Percentiles rank a stretch among this genome's conserved stretches.
phyloP scores from a whole-genome alignment of 345 rosid genomes.

The Euphorbia peplus region DNA sequence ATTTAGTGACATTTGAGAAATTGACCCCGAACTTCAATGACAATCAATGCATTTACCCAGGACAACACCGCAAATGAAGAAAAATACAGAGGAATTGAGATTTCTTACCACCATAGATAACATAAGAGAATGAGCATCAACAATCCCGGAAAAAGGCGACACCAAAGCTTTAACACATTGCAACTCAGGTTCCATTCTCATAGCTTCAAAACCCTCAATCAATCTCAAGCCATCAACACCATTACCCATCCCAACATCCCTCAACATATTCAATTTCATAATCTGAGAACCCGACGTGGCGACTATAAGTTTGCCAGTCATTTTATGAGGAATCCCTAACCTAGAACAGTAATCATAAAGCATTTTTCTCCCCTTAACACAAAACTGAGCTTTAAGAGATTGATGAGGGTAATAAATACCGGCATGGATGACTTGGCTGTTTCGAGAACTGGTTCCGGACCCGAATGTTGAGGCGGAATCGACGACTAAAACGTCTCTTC shows the following conservation, averaged over 20 bases:
- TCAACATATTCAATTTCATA: conserved; percentile 52
- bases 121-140: conserved; percentile 83
- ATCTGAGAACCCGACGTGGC: conserved; percentile 62
- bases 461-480: conserved; percentile 86
- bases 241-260: conserved; percentile 53
- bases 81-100: neutral
- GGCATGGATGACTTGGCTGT: conserved; percentile 91
- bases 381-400: conserved; percentile 73
- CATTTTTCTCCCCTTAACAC: conserved; percentile 74
- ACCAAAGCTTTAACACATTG: conserved; percentile 74
- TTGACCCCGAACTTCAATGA: too few relatives aligned
- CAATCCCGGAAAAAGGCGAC: conserved; percentile 74
- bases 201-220: conserved; percentile 73
- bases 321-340: conserved; percentile 48
- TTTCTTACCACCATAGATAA: conserved; percentile 65
- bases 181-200: conserved; percentile 75
- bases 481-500: conserved; percentile 68
- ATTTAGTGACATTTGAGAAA: too few relatives aligned
- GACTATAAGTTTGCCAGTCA: conserved; percentile 81
- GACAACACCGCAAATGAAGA: neutral
- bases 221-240: conserved; percentile 59
- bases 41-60: too few relatives aligned
- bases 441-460: conserved; percentile 74
- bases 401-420: conserved; percentile 82
- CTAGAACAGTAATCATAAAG: conserved; percentile 63